Percentiles rank a stretch among this genome's conserved stretches.
phyloP scores from a whole-genome alignment of 129 eudicot genomes.

The Helichrysum umbraculigerum region DNA sequence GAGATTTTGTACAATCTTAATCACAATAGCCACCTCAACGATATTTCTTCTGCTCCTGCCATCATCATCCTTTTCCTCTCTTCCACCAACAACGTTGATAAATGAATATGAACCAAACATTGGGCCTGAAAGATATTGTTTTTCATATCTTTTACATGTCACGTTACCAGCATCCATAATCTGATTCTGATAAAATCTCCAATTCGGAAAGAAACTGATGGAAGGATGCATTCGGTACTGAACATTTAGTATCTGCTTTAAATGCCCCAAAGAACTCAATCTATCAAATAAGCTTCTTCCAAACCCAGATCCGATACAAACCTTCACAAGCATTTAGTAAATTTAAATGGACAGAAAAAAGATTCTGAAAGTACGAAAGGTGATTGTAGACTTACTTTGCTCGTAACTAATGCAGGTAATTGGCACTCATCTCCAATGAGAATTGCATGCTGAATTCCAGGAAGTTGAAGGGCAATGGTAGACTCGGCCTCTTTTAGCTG shows the following conservation, averaged over 20 bases:
- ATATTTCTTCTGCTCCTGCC: constrained; percentile 54
- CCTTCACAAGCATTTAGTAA: not conserved
- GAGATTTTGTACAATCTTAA: constrained; percentile 52
- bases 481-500: not conserved
- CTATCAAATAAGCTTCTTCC: constrained; percentile 1
- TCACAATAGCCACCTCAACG: constrained; percentile 62
- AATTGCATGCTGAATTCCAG: not conserved
- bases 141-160: constrained; percentile 30
- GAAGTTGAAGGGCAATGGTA: not conserved
- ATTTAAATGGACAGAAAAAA: not conserved
- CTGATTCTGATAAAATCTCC: constrained; percentile 40
- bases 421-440: constrained; percentile 7
- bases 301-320: not conserved
- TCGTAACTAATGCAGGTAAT: not conserved
- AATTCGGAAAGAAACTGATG: constrained; percentile 35
- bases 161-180: constrained; percentile 45
- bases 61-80: constrained; percentile 55
- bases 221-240: constrained; percentile 2
- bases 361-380: not conserved
- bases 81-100: constrained; percentile 56
- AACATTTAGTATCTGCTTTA: not conserved
- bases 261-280: not conserved
- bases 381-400: not conserved
- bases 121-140: constrained; percentile 38
- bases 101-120: constrained; percentile 58